Base-by-base conservation (phyloP, 1,284 basidiomycete genomes). In the Lignosus rhinocerotis region DNA sequence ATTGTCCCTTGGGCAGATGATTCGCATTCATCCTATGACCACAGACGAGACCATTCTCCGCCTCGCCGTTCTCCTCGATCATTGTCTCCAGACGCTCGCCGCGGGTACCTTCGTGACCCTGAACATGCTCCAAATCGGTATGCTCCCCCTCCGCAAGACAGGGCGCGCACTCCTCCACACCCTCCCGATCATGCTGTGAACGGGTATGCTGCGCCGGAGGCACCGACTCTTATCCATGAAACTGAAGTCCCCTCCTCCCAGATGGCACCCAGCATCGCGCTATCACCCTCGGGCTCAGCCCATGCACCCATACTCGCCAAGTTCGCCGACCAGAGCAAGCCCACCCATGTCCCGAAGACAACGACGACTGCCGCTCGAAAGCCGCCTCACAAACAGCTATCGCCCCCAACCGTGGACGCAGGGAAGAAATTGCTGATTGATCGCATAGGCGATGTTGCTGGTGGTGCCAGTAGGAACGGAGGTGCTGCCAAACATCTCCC, bases 171-270 rank as follows among this genome's bases (percentile, higher is more conserved):
- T 10, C 50, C 51, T 10, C 51, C 51, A 21, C 33, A 46, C 39
- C 32, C 46, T n/a, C 32, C 25, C 19, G 46, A 39, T 14, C 17
- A 17, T 38, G 41, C 38, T 34, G 21, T 43, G 16, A 38, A 43
- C 55, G 57, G 56, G 62, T 64, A 61, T 53, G 59, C 59, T 49
- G 51, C 44, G 48, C 54, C 44, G 38, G 55, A 33, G 32, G 47
- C 33, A 32, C 32, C 44, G 41, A 51, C 50, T 42, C 39, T 11
- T 21, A 17, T 34, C 36, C 47, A 19, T 42, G 51, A 60, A 43
- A 34, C 59, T 60, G 58, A 60, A 53, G 54, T 45, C 21, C 59
- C 31, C 43, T 44, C 45, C 49, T 36, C 56, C 25, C 62, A 63
- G 56, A 52, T 60, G 51, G 53, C 43, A 43, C 1, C 41, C 6